Conservation (phyloP, 2,329 filamentous ascomycete genomes). For the Ophiostoma ulmi region DNA sequence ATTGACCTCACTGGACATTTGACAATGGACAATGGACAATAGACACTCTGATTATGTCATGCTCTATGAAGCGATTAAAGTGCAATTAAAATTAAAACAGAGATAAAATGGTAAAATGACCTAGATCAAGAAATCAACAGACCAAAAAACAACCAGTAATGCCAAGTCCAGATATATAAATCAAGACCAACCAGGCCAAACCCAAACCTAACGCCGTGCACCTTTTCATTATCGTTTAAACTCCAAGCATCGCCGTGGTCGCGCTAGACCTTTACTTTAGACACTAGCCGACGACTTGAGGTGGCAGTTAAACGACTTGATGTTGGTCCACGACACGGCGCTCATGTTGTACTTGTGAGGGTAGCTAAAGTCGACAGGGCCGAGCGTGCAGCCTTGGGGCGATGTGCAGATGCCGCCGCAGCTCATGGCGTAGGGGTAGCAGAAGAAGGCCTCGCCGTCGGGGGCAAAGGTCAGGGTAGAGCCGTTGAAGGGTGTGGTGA, state of each 20-base stretch:
- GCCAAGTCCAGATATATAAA: too few species aligned
- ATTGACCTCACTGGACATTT: neutral
- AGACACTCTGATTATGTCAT: neutral
- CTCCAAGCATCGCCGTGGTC: neutral
- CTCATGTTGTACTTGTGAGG: constrained; percentile 45
- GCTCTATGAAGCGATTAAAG: too few species aligned
- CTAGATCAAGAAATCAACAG: neutral
- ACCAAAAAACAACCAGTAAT: neutral
- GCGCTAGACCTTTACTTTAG: neutral
- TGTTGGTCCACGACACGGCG: constrained; percentile 42
- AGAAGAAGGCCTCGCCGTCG: constrained; percentile 46
- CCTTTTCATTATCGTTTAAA: neutral
- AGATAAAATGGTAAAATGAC: neutral
- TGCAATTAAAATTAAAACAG: neutral
- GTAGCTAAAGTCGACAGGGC: constrained; percentile 43
- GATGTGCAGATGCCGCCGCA: constrained; percentile 46
- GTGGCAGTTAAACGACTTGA: constrained; percentile 38
- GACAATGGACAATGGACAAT: too few species aligned
- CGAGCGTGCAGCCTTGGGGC: constrained; percentile 50
- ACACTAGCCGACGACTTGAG: constrained; percentile 24
- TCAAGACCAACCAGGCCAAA: neutral
- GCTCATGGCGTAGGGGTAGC: constrained; percentile 41
- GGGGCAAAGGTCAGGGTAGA: constrained; percentile 48
- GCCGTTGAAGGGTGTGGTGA: constrained; percentile 37
- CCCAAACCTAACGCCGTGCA: constrained; percentile 6